Percentiles rank a stretch among this genome's conserved stretches.
phyloP scores from a whole-genome alignment of 2,329 filamentous ascomycete genomes.

The Magnaporthales sp. region DNA sequence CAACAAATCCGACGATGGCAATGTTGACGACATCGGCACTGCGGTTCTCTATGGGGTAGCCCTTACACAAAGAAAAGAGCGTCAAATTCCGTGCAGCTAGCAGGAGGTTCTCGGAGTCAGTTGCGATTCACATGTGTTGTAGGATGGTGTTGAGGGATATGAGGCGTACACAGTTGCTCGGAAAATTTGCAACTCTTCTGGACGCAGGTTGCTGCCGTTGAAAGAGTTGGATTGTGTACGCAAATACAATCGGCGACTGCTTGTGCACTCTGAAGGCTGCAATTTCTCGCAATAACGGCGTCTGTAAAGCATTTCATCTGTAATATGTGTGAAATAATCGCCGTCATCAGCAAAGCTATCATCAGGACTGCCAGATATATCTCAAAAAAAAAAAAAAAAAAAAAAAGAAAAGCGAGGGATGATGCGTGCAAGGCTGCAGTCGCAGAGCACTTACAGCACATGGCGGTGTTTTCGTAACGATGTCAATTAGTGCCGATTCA shows the following conservation, averaged over 20 bases:
- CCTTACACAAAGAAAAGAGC: not conserved
- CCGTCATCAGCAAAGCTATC: not conserved
- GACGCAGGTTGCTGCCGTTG: not conserved
- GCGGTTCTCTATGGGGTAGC: not conserved
- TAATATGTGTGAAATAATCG: not conserved
- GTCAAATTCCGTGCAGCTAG: not conserved
- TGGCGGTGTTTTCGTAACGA: not conserved
- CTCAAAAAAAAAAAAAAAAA: not conserved
- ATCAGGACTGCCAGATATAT: not conserved
- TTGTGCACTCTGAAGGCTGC: not conserved
- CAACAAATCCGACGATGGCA: constrained; percentile 3
- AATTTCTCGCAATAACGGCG: not conserved
- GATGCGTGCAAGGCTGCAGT: not conserved
- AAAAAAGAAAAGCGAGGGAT: not conserved
- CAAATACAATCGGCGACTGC: not conserved
- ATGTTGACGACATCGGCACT: constrained; percentile 3
- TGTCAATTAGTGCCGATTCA: not conserved
- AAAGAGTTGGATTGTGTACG: not conserved
- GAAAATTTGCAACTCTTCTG: not conserved
- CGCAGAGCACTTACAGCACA: not conserved
- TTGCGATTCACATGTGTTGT: not conserved
- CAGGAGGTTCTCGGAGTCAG: not conserved
- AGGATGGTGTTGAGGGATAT: not conserved
- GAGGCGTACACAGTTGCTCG: not conserved
- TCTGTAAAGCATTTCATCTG: not conserved